Evolutionary conservation across 2,329 filamentous ascomycete species (phyloP).

Genomic region (Verticillium dahliae): DNA sequence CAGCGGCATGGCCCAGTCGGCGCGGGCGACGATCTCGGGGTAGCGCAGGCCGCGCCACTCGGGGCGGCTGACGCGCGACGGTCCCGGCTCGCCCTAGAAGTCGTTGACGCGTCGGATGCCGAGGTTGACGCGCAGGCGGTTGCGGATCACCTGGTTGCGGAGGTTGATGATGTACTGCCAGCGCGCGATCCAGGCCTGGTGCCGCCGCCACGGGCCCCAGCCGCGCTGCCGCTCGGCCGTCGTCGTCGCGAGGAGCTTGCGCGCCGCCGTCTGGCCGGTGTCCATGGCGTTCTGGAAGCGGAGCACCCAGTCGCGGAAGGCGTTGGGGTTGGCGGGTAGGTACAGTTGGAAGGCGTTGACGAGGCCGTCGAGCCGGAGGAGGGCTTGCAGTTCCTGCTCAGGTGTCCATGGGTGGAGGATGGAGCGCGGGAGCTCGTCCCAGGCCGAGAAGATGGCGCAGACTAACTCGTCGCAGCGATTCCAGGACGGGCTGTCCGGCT

Average conservation of each 20-base stretch:
- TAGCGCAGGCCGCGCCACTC: background rate
- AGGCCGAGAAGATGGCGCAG: background rate
- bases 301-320: constrained; percentile 13
- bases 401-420: background rate
- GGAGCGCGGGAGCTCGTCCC: background rate
- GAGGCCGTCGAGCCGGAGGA: constrained; percentile 13
- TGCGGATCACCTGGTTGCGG: constrained; percentile 10
- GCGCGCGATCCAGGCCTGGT: constrained; percentile 12
- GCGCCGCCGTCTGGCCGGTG: background rate
- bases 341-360: constrained; percentile 15
- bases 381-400: background rate
- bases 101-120: background rate
- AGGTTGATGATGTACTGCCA: constrained; percentile 16
- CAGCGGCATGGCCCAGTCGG: background rate
- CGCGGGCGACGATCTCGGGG: background rate
- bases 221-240: constrained; percentile 10
- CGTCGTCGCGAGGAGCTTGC: background rate
- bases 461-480: background rate
- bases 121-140: background rate
- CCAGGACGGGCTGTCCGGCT: background rate
- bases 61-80: background rate
- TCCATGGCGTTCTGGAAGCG: constrained; percentile 18
- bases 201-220: background rate
- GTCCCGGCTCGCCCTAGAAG: constrained; percentile 1
- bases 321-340: constrained; percentile 14